These are phyloP conservation scores for Solidago caesia DNA, from an alignment of 129 eudicot species.

Conservation along the genomic window DNA sequence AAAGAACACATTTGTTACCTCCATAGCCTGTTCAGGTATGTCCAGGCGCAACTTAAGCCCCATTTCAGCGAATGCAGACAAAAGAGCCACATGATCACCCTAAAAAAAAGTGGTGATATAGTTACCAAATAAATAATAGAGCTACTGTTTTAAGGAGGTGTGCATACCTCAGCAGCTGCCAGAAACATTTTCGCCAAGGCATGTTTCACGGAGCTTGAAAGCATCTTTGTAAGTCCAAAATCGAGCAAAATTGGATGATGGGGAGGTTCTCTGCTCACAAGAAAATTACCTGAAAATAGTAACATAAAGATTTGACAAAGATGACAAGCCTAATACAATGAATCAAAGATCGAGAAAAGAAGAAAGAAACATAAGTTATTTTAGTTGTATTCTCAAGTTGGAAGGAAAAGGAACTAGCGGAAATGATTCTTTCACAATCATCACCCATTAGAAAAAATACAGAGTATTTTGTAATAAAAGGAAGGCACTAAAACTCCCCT, in stretches of 20 bases:
- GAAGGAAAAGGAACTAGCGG: no score
- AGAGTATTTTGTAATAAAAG: no score
- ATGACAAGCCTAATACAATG: constrained; percentile 3
- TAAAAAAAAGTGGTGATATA: constrained; percentile 27
- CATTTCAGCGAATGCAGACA: constrained; percentile 96
- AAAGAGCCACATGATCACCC: constrained; percentile 99
- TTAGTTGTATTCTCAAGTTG: no score
- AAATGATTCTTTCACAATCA: no score
- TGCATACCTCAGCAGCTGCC: constrained; percentile 94
- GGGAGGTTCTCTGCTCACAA: constrained; percentile 95
- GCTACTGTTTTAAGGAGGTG: constrained; percentile 9
- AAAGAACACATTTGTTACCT: constrained; percentile 75
- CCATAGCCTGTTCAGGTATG: constrained; percentile 98
- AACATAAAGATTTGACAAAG: constrained; percentile 16
- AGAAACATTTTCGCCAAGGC: constrained; percentile 97
- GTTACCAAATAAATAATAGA: not conserved
- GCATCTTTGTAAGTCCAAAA: constrained; percentile 93
- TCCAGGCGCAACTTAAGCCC: constrained; percentile 91
- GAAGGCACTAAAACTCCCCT: no score
- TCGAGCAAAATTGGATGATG: constrained; percentile 92
- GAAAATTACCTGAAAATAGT: constrained; percentile 76
- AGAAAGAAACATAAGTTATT: no score
- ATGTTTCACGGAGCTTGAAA: constrained; percentile 75
- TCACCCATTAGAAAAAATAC: no score
- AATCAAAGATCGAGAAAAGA: constrained; percentile 10